A percentile compares a stretch with the other conserved stretches of the same genome.
These are phyloP conservation scores for Neopestalotiopsis sp. DNA, from an alignment of 2,329 filamentous ascomycete genomes.

Conservation along the genomic window DNA sequence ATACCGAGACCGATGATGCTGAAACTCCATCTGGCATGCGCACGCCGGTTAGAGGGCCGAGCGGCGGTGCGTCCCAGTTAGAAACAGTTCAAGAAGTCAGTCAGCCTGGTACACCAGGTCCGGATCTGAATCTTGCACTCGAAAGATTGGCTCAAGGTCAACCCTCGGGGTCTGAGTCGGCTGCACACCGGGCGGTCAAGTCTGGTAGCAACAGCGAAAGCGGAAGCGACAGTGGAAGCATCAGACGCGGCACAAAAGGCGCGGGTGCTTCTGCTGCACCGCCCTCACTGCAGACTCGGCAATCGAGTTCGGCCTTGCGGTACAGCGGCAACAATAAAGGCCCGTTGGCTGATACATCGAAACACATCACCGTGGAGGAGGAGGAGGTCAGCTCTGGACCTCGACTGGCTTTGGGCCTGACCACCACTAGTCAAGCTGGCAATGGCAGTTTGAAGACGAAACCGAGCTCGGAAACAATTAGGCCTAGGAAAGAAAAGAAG, in stretches of 20 bases:
- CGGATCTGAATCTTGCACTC: slow-evolving; percentile 49
- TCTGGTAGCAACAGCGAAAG: slow-evolving; percentile 59
- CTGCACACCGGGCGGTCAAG: slow-evolving; percentile 49
- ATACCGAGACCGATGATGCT: slow-evolving; percentile 58
- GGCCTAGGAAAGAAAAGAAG: slow-evolving; percentile 92
- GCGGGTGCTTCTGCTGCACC: slow-evolving; percentile 50
- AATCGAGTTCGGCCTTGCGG: slow-evolving; percentile 71
- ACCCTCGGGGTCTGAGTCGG: slow-evolving; percentile 45
- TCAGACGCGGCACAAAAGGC: slow-evolving; percentile 46
- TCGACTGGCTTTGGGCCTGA: slow-evolving; percentile 75
- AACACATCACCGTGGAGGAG: slow-evolving; percentile 97
- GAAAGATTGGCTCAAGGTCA: slow-evolving; percentile 57
- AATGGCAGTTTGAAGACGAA: slow-evolving; percentile 82
- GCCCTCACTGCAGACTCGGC: slow-evolving; percentile 63
- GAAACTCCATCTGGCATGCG: slow-evolving; percentile 58
- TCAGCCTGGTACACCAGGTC: slow-evolving; percentile 72
- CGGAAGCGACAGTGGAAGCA: slow-evolving; percentile 70
- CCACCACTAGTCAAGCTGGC: slow-evolving; percentile 66
- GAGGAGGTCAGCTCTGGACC: slow-evolving; percentile 93
- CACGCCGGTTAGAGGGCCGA: slow-evolving; percentile 65
- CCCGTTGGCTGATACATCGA: slow-evolving; percentile 69
- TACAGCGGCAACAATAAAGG: slow-evolving; percentile 73
- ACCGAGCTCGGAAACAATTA: slow-evolving; percentile 93
- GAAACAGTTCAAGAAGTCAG: slow-evolving; percentile 94
- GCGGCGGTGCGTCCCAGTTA: slow-evolving; percentile 66